Conservation (phyloP, 192 early-diverging fungal species). For the Coemansia sp. region DNA sequence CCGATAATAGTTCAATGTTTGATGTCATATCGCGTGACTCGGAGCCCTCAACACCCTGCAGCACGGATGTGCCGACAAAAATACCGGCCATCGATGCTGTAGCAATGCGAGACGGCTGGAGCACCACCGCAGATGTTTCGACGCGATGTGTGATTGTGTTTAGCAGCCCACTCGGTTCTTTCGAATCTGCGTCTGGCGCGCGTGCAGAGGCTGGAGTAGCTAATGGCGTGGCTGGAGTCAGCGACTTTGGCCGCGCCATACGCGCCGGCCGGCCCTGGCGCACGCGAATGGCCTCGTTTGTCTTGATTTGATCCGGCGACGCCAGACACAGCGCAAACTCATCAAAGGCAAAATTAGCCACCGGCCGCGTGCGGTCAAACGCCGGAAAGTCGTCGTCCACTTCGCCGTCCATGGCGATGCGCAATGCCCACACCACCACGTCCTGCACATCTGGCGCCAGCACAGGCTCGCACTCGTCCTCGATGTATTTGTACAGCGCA, state of each 20-base stretch:
- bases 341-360: slow-evolving; percentile 83
- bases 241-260: slow-evolving; percentile 34
- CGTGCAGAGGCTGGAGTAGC: neutral
- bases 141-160: slow-evolving; percentile 13
- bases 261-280: slow-evolving; percentile 41
- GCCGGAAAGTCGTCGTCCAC: slow-evolving; percentile 97
- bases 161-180: slow-evolving; percentile 5
- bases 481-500: slow-evolving; percentile 82
- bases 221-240: slow-evolving; percentile 5
- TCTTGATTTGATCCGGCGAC: slow-evolving; percentile 66
- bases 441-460: slow-evolving; percentile 64
- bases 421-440: slow-evolving; percentile 80
- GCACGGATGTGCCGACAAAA: slow-evolving; percentile 31
- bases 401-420: slow-evolving; percentile 93
- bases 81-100: slow-evolving; percentile 35
- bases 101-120: slow-evolving; percentile 41
- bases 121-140: slow-evolving; percentile 24
- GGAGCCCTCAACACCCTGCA: slow-evolving; percentile 3
- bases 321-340: slow-evolving; percentile 88
- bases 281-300: slow-evolving; percentile 51
- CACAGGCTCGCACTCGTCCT: slow-evolving; percentile 62
- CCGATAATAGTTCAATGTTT: neutral
- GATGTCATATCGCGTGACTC: neutral
- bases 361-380: slow-evolving; percentile 82
- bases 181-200: neutral